Percentiles rank a stretch among this genome's conserved stretches.
Conservation (phyloP, 148 eudicot species). For the Polygonum maritimum region DNA sequence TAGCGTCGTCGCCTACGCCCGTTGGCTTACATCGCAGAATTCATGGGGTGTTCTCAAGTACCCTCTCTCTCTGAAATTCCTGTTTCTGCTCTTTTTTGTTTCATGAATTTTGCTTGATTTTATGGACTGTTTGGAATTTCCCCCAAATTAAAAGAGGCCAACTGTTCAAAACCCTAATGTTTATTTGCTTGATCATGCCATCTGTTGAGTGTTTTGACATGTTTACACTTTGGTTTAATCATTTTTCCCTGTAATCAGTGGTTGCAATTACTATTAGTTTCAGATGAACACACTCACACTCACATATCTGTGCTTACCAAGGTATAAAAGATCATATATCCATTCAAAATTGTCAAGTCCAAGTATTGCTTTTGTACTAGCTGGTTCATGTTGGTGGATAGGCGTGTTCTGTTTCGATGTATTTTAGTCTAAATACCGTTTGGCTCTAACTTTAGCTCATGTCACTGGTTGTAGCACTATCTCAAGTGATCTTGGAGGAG, state of each 20-base stretch:
- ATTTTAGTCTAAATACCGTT: not conserved
- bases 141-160: not conserved
- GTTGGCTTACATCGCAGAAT: conserved; percentile 71
- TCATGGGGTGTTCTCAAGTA: conserved; percentile 89
- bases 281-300: too few species aligned
- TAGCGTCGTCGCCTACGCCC: conserved; percentile 57
- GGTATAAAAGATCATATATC: not conserved
- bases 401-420: not conserved
- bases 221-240: not conserved
- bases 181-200: not conserved
- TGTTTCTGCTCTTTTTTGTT: not conserved
- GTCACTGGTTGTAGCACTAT: conserved; percentile 52
- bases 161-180: not conserved
- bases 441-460: not conserved
- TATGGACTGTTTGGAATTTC: not conserved
- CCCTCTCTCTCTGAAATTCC: conserved; percentile 1
- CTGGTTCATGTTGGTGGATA: not conserved
- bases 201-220: not conserved
- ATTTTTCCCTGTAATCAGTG: not conserved
- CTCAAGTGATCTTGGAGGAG: conserved; percentile 64
- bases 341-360: not conserved
- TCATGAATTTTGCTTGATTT: not conserved
- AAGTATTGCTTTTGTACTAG: not conserved
- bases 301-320: too few species aligned
- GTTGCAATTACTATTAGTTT: not conserved